A percentile compares a stretch with the other conserved stretches of the same genome.
These are phyloP conservation scores for Sophora flavescens DNA, from an alignment of 306 rosid species.

Conservation along the genomic window DNA sequence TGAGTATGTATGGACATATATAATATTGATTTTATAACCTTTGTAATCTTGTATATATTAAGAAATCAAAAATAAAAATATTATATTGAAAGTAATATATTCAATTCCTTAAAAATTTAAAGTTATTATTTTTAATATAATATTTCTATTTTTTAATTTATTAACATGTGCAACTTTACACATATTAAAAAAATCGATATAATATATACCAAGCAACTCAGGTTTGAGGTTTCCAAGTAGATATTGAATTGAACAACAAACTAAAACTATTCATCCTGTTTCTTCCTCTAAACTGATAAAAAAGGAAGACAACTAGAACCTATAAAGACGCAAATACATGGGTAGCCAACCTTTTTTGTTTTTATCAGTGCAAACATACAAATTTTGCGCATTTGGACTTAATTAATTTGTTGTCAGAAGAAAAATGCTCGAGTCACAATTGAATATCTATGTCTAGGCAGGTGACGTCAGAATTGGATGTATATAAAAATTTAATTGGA, in stretches of 20 bases:
- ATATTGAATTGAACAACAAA: not conserved
- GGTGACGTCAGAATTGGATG: too few relatives aligned
- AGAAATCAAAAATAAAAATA: too few relatives aligned
- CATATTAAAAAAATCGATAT: not conserved
- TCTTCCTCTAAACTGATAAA: not conserved
- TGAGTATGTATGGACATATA: not conserved
- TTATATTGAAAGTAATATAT: too few relatives aligned
- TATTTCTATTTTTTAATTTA: too few relatives aligned
- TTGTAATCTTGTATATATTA: too few relatives aligned
- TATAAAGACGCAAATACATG: not conserved
- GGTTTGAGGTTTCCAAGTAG: not conserved
- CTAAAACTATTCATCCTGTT: not conserved
- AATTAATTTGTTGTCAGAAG: not conserved
- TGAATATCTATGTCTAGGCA: too few relatives aligned
- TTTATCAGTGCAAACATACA: slow-evolving; percentile 1
- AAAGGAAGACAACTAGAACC: not conserved
- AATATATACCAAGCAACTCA: not conserved
- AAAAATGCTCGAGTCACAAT: too few relatives aligned
- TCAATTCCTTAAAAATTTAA: too few relatives aligned
- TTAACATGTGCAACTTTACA: too few relatives aligned
- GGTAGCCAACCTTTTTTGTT: not conserved
- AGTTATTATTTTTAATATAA: too few relatives aligned
- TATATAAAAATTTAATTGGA: too few relatives aligned
- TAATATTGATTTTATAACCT: too few relatives aligned
- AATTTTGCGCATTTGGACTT: not conserved